Evolutionary conservation across 1,284 basidiomycete genomes (phyloP).

Genomic region (Melampsora americana): DNA sequence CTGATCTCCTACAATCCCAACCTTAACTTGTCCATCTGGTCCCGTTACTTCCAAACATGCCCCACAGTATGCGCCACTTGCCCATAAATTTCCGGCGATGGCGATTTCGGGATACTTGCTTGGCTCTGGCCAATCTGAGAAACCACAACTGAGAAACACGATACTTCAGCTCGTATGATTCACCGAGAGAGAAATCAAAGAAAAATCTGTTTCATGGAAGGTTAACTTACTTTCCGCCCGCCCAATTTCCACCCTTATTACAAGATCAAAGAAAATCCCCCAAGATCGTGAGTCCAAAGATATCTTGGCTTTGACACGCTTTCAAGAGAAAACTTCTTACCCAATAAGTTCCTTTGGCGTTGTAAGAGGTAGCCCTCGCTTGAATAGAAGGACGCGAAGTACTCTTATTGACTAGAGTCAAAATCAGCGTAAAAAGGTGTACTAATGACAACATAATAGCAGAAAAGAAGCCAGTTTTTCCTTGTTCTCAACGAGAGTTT

Average conservation of each 20-base stretch:
- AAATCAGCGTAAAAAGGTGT: too few relatives aligned
- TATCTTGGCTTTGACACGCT: background rate
- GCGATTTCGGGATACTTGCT: background rate
- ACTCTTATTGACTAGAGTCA: too few relatives aligned
- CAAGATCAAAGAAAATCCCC: background rate
- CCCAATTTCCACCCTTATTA: background rate
- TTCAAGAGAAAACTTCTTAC: too few relatives aligned
- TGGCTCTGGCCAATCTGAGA: background rate
- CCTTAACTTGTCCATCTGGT: background rate
- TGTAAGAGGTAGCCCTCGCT: too few relatives aligned
- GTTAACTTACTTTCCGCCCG: background rate
- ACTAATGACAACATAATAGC: too few relatives aligned
- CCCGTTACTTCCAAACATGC: background rate
- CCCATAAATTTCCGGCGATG: background rate
- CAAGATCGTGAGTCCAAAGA: background rate
- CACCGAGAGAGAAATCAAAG: background rate
- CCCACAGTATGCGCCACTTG: background rate
- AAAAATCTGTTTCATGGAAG: background rate
- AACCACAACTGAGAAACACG: background rate
- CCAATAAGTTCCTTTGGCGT: too few relatives aligned
- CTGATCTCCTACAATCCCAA: constrained; percentile 1
- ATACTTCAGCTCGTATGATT: background rate
- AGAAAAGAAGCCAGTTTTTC: too few relatives aligned
- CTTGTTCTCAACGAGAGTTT: too few relatives aligned
- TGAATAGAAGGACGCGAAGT: too few relatives aligned